phyloP scores from a whole-genome alignment of 768 basidiomycete species.

The Piloderma croceum region DNA sequence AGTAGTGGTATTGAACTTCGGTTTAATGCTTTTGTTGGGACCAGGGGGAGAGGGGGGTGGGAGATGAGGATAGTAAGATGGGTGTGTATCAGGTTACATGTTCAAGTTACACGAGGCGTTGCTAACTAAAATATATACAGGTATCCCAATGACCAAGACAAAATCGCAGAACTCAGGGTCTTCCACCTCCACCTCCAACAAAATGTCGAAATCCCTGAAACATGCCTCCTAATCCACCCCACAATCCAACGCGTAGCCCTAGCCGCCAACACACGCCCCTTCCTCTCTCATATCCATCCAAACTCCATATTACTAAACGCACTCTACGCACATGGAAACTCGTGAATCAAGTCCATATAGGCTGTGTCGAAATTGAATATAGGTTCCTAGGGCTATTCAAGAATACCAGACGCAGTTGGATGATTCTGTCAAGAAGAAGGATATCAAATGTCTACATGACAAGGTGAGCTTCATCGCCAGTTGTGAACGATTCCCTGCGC shows the following conservation, averaged over 20 bases:
- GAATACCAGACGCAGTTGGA: too few species aligned
- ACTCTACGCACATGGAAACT: too few species aligned
- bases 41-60: slow-evolving; percentile 73
- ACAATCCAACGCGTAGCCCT: too few species aligned
- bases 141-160: slow-evolving; percentile 98
- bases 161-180: slow-evolving; percentile 95
- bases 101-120: too few species aligned
- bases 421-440: slow-evolving; percentile 97
- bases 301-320: slow-evolving; percentile 85
- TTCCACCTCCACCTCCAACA: slow-evolving; percentile 94
- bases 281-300: slow-evolving; percentile 71
- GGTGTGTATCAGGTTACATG: too few species aligned
- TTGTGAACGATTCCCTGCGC: neutral
- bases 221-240: too few species aligned
- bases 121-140: slow-evolving; percentile 34
- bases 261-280: slow-evolving; percentile 65
- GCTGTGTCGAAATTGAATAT: too few species aligned
- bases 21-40: slow-evolving; percentile 96
- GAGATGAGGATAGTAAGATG: slow-evolving; percentile 76
- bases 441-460: too few species aligned
- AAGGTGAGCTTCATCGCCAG: slow-evolving; percentile 91
- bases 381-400: too few species aligned
- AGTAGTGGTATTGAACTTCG: slow-evolving; percentile 95
- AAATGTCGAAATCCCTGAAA: slow-evolving; percentile 98
- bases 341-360: too few species aligned